Percentiles rank a stretch among this genome's conserved stretches.
Evolutionary conservation across 345 rosid genomes (phyloP).

Genomic region (Gossypium sturtianum): DNA sequence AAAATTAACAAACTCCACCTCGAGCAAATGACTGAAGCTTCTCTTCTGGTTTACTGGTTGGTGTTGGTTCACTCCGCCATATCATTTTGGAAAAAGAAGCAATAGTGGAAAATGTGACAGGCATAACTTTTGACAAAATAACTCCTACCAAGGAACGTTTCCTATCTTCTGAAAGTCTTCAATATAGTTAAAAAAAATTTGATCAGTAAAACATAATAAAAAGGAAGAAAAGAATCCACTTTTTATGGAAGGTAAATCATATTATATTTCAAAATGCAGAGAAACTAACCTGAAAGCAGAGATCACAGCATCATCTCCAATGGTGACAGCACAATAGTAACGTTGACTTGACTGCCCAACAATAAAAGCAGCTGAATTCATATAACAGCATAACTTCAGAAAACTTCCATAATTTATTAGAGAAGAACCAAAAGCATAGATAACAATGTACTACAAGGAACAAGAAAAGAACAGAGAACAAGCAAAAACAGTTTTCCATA

Average conservation of each 20-base stretch:
- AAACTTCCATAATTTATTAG: conserved; percentile 23
- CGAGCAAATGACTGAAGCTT: conserved; percentile 82
- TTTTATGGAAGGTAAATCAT: background rate
- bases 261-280: conserved; percentile 6
- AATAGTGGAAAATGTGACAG: conserved; percentile 89
- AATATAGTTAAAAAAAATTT: conserved; percentile 16
- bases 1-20: conserved; percentile 39
- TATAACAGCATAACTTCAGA: conserved; percentile 47
- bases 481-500: background rate
- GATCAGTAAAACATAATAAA: conserved; percentile 7
- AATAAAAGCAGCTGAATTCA: conserved; percentile 89
- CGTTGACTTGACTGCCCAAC: conserved; percentile 98
- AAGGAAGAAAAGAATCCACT: background rate
- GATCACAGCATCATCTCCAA: conserved; percentile 93
- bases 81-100: conserved; percentile 83
- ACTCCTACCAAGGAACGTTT: conserved; percentile 87
- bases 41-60: conserved; percentile 51
- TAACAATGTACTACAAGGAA: background rate
- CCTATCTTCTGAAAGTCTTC: conserved; percentile 89
- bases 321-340: conserved; percentile 81
- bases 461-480: background rate
- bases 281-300: conserved; percentile 80
- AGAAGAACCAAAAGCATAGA: conserved; percentile 22
- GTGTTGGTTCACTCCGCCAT: conserved; percentile 70
- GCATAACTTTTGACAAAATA: conserved; percentile 86